Percentiles rank a stretch among this genome's conserved stretches.
phyloP scores from a whole-genome alignment of 192 early-diverging fungal genomes.

The Podila horticola region DNA sequence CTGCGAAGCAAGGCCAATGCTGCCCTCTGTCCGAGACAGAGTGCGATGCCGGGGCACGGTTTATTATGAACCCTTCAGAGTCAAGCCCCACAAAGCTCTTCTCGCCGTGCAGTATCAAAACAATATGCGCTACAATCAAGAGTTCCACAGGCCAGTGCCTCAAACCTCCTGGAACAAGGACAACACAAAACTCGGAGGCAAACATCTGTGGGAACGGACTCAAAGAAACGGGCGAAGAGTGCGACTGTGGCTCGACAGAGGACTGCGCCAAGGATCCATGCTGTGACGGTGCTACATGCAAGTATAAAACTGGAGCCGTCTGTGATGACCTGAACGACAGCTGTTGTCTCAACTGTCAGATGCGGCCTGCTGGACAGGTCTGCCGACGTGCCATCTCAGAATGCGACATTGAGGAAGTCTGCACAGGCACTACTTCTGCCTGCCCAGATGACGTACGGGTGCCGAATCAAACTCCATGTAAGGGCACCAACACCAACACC shows the following conservation, averaged over 20 bases:
- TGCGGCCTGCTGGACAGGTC: slow-evolving; percentile 62
- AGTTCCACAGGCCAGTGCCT: slow-evolving; percentile 20
- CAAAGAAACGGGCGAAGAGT: slow-evolving; percentile 88
- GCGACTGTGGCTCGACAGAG: slow-evolving; percentile 83
- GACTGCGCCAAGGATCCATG: slow-evolving; percentile 83
- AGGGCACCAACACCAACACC: slow-evolving; percentile 48
- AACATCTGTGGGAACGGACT: slow-evolving; percentile 97
- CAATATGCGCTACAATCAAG: slow-evolving; percentile 57
- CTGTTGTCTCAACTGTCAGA: slow-evolving; percentile 82
- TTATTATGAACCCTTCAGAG: slow-evolving; percentile 83
- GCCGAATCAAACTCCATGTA: slow-evolving; percentile 75
- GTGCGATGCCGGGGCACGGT: slow-evolving; percentile 73
- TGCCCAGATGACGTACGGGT: slow-evolving; percentile 80
- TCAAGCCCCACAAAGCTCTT: slow-evolving; percentile 71
- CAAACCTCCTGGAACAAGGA: slow-evolving; percentile 44
- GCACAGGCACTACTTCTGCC: slow-evolving; percentile 72
- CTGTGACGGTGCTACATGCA: slow-evolving; percentile 86
- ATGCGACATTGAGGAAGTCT: slow-evolving; percentile 85
- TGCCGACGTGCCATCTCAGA: slow-evolving; percentile 80
- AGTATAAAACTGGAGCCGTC: slow-evolving; percentile 74
- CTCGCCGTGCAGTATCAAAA: slow-evolving; percentile 70
- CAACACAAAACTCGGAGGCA: slow-evolving; percentile 50
- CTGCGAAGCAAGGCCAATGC: slow-evolving; percentile 56
- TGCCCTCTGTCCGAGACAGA: slow-evolving; percentile 78
- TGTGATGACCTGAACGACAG: slow-evolving; percentile 87